Evolutionary conservation across 345 rosid species (phyloP).

Genomic region (Geranium brycei): DNA sequence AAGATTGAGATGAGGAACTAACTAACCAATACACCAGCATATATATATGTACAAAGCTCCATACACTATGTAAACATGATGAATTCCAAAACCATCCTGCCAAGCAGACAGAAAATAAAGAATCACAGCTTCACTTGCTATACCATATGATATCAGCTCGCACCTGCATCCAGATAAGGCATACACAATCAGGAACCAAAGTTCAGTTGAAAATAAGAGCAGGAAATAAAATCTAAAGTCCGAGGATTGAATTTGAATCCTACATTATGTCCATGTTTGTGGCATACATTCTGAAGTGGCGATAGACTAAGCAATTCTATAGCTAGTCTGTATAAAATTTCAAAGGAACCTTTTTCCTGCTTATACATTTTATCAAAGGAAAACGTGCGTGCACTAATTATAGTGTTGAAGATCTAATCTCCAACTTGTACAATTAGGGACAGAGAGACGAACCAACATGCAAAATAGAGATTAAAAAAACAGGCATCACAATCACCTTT

Average conservation of each 20-base stretch:
- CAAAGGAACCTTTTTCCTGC: no score
- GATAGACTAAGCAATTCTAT: no score
- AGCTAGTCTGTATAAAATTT: no score
- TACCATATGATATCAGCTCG: conserved; percentile 22
- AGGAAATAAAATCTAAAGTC: not conserved
- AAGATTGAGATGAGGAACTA: conserved; percentile 10
- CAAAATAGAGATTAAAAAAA: not conserved
- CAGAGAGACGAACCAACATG: not conserved
- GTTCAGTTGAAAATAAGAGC: not conserved
- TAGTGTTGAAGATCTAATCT: no score
- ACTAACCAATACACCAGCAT: not conserved
- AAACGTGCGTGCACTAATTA: no score
- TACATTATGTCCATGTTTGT: no score
- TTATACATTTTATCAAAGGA: no score
- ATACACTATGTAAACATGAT: not conserved
- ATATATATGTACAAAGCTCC: not conserved
- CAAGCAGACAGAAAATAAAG: conserved; percentile 1
- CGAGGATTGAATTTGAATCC: not conserved
- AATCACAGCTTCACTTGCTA: not conserved
- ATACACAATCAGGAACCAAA: not conserved
- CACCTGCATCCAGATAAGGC: conserved; percentile 22
- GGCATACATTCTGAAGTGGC: no score
- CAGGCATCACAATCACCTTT: conserved; percentile 41
- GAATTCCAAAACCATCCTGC: conserved; percentile 7
- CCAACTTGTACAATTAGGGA: not conserved